These are phyloP conservation scores for Hyphopichia homilentoma DNA, from an alignment of 805 yeast species.

Conservation along the genomic window DNA sequence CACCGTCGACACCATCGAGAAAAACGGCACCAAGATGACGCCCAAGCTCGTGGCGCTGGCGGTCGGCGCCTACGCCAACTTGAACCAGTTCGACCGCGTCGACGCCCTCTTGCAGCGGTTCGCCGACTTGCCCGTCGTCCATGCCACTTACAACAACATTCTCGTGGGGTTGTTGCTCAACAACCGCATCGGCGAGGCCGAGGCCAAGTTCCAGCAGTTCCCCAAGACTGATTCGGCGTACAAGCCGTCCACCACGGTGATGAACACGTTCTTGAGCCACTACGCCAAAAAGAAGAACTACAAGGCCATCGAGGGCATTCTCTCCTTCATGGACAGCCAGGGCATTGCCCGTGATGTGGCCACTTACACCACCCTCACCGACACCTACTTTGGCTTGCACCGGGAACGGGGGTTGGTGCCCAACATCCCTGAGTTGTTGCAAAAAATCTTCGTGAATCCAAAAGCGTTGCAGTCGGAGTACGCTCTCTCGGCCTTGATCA, in stretches of 20 bases:
- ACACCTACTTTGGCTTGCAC: constrained; percentile 46
- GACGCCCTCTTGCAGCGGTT: constrained; percentile 32
- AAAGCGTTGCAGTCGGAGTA: constrained; percentile 30
- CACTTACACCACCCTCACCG: constrained; percentile 59
- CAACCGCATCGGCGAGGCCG: constrained; percentile 43
- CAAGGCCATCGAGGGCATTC: constrained; percentile 47
- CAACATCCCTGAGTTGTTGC: constrained; percentile 36
- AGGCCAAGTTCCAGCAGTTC: constrained; percentile 35
- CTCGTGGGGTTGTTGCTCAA: constrained; percentile 42
- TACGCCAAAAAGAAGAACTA: constrained; percentile 40
- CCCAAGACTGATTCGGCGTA: constrained; percentile 28
- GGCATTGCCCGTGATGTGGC: constrained; percentile 54
- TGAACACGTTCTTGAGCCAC: constrained; percentile 48
- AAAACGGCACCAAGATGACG: constrained; percentile 34
- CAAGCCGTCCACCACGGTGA: constrained; percentile 44
- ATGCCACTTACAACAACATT: constrained; percentile 41
- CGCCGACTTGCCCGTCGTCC: constrained; percentile 28
- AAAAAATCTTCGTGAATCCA: constrained; percentile 9
- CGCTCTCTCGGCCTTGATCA: constrained; percentile 51
- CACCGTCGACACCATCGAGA: constrained; percentile 26
- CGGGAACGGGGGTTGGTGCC: constrained; percentile 42
- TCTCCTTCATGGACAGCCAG: constrained; percentile 37
- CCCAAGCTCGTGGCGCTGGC: constrained; percentile 46
- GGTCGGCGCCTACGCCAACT: constrained; percentile 44
- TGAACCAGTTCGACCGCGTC: constrained; percentile 40